These are phyloP conservation scores for Lablab purpureus DNA, from an alignment of 306 rosid species.

Conservation along the genomic window DNA sequence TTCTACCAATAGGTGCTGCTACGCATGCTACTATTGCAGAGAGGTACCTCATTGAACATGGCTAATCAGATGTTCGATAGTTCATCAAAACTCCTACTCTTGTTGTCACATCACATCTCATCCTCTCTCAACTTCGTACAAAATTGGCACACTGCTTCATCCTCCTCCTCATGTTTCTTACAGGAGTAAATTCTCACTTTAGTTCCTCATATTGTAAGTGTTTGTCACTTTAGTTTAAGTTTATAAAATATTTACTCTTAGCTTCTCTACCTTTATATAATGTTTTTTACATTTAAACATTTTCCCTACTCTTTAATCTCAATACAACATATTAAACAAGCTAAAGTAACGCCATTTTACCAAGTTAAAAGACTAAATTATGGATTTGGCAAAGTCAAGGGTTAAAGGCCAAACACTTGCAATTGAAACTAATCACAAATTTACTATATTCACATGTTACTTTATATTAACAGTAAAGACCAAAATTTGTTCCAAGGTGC, in stretches of 20 bases:
- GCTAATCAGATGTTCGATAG: slow-evolving; percentile 23
- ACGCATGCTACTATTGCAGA: slow-evolving; percentile 88
- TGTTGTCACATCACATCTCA: not conserved
- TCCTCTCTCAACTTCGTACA: slow-evolving; percentile 40
- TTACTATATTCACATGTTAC: slow-evolving; percentile 5
- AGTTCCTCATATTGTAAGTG: not conserved
- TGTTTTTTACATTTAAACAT: not conserved
- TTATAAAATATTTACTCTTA: not conserved
- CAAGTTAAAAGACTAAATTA: not conserved
- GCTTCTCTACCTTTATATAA: not conserved
- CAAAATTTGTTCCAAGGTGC: not conserved
- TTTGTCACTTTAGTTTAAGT: not conserved
- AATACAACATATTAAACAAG: not conserved
- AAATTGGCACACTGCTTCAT: slow-evolving; percentile 27
- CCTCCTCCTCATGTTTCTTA: slow-evolving; percentile 27
- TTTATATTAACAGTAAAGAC: slow-evolving; percentile 28
- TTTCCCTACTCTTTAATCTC: not conserved
- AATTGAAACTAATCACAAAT: not conserved
- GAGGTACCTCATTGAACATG: slow-evolving; percentile 77
- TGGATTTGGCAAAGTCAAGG: not conserved
- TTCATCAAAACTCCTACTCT: not conserved
- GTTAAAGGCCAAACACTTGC: not conserved
- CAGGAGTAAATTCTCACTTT: not conserved
- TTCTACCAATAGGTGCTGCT: slow-evolving; percentile 81
- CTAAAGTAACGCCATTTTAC: not conserved